Evolutionary conservation across 805 yeast genomes (phyloP), one percentile per base, ranked within the genome.

Genomic region (Zygotorulaspora sp.): DNA sequence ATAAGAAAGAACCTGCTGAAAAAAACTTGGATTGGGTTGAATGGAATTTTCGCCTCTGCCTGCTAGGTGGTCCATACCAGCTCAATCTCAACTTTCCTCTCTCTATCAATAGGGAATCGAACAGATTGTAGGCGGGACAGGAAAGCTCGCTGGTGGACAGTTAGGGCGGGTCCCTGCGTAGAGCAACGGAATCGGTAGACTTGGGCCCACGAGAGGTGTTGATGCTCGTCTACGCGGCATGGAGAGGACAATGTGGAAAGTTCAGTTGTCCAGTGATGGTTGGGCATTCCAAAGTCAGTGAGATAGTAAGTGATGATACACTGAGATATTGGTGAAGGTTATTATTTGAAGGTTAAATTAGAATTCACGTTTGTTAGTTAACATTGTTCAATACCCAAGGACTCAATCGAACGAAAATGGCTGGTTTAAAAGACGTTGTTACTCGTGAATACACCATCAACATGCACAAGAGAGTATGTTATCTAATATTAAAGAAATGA

Each of bases 401-500:
- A 40, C 39, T 40, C 43, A 40, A 40, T 35, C 38, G 41, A 43
- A 36, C 38, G 38, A 61, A 59, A 57, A 69, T 70, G 74, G 71
- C 74, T 58, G 70, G 70, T 74, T 78, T 88, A 71, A 84, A 85
- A 78, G 97, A 92, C 89, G 96, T 88, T 75, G 97, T 92, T 75
- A 85, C 98, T 73, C 95, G 99, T 76, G 99, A 92, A 78, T 92
- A 92, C 87, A 92, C 98, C 82, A 89, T 92, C 75, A 90, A 92
- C 87, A 78, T 90, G 75, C 96, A 88, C 95, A 90, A 88, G 76
- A 88, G 97, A 78, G 95, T 86, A 83, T 70, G 94, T 83, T 30
- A 12, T n/a, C n/a, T n/a, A n/a, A n/a, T n/a, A n/a, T n/a, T n/a
- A n/a, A n/a, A n/a, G n/a, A n/a, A n/a, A n/a, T n/a, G n/a, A n/a